A percentile compares a stretch with the other conserved stretches of the same genome.
Evolutionary conservation across 2,329 filamentous ascomycete genomes (phyloP).

Genomic region (Magnaporthales sp.): DNA sequence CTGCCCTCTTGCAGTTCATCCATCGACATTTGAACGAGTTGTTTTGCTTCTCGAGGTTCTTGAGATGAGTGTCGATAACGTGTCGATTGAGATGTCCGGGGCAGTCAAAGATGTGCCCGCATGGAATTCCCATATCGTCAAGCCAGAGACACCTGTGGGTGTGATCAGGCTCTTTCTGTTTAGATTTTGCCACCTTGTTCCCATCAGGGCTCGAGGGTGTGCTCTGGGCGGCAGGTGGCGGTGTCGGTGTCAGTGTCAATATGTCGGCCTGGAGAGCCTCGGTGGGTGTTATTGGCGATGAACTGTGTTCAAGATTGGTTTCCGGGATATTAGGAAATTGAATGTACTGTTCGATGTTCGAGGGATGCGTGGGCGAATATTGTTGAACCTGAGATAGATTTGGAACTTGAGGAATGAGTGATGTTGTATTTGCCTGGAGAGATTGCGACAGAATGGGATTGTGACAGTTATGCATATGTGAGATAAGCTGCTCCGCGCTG

Average conservation of each 20-base stretch:
- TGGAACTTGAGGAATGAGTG: neutral
- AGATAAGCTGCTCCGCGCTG: constrained; percentile 6
- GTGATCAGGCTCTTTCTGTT: neutral
- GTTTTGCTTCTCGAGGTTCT: constrained; percentile 30
- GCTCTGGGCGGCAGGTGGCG: neutral
- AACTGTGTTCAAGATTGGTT: neutral
- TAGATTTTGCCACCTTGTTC: neutral
- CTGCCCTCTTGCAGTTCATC: constrained; percentile 43
- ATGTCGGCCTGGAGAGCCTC: neutral
- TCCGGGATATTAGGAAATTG: neutral
- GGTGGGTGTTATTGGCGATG: neutral
- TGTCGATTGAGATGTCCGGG: constrained; percentile 46
- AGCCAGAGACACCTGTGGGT: constrained; percentile 20
- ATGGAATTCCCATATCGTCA: constrained; percentile 12
- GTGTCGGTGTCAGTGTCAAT: neutral
- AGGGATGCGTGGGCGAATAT: neutral
- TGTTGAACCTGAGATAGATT: neutral
- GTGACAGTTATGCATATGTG: neutral
- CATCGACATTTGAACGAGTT: constrained; percentile 46
- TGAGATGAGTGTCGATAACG: constrained; percentile 41
- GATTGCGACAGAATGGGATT: neutral
- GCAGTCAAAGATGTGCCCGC: constrained; percentile 26
- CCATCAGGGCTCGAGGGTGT: neutral
- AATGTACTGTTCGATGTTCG: neutral
- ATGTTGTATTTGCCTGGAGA: neutral